Conservation (phyloP, 2,329 filamentous ascomycete genomes). For the Epichloe coenophiala region DNA sequence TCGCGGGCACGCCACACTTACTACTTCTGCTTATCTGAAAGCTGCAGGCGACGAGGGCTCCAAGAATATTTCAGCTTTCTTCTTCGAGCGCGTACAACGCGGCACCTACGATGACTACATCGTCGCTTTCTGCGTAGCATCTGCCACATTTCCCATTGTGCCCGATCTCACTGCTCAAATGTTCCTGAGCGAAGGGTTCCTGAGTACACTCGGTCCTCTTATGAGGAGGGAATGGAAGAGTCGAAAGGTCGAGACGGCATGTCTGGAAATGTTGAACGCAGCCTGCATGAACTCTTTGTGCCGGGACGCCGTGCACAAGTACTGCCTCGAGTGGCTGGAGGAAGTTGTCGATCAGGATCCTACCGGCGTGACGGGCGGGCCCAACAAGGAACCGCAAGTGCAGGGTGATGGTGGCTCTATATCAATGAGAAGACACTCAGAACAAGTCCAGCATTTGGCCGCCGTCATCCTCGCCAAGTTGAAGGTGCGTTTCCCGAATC, state of each 20-base stretch:
- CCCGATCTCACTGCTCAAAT: constrained; percentile 61
- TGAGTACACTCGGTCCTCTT: constrained; percentile 60
- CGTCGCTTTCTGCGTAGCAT: constrained; percentile 83
- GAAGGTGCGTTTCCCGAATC: constrained; percentile 25
- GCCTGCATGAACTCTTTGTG: constrained; percentile 78
- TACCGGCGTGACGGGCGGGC: constrained; percentile 36
- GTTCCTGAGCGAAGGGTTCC: constrained; percentile 81
- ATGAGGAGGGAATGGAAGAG: constrained; percentile 75
- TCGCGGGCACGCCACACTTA: constrained; percentile 68
- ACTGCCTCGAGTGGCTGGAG: constrained; percentile 78
- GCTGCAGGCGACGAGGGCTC: constrained; percentile 58
- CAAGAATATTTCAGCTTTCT: constrained; percentile 58
- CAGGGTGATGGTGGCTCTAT: constrained; percentile 47
- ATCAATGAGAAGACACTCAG: constrained; percentile 45
- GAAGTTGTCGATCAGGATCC: constrained; percentile 65
- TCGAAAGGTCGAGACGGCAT: constrained; percentile 71
- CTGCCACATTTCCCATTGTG: constrained; percentile 74
- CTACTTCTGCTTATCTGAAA: constrained; percentile 73
- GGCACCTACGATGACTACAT: constrained; percentile 81
- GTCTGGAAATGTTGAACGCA: constrained; percentile 79
- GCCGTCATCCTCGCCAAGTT: constrained; percentile 67
- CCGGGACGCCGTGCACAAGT: constrained; percentile 69
- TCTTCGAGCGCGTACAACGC: constrained; percentile 56
- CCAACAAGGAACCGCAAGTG: constrained; percentile 40
- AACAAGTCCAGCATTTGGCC: constrained; percentile 49